Base-by-base conservation (phyloP, 192 early-diverging fungal genomes). In the Thamnidium elegans region DNA sequence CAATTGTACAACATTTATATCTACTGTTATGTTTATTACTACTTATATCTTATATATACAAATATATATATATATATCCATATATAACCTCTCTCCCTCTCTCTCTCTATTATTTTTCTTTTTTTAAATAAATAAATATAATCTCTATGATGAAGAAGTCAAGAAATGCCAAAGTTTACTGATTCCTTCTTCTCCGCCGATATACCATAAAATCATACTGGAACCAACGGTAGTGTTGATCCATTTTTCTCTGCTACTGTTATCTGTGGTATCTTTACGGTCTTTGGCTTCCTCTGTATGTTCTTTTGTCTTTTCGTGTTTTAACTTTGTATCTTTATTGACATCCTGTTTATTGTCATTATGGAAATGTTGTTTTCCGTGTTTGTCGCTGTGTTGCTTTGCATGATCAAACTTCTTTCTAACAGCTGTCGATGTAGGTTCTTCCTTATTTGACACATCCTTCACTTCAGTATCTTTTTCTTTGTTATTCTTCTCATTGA, bases 141-240 rank as follows among this genome's bases (percentile, higher is more conserved):
- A 39, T 4, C 4, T 39, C 36, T 17, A 39, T 11, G 31, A 56
- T 39, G 55, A 56, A 36, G 55, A 56, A 56, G 31, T 34, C 31
- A 59, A 45, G 13, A 59, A 59, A 59, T 59, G 15, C 36, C 58
- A 43, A 42, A 59, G 20, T 14, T 43, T 59, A 23, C 43, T 17
- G 4, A 59, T 44, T 7, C 19, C 20, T 44, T 59, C 58, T 59
- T 36, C 58, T 59, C 58, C 58, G 14, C 58, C 43, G 44, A 59
- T 15, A 23, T 59, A 59, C 58, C 58, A 59, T 42, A 59, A 20
- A 13, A 59, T 6, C 58, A 59, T 45, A 42, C 58, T 45, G 6
- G 58, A 44, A 20, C 58, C 58, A 44, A 59, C 21, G 3, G 36
- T 9, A 20, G 36, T 21, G 44, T 36, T 45, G 4, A 59, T 21